Evolutionary conservation across 768 basidiomycete species (phyloP), one percentile per base, ranked within the genome.

Genomic region (Pleurotus platypus): DNA sequence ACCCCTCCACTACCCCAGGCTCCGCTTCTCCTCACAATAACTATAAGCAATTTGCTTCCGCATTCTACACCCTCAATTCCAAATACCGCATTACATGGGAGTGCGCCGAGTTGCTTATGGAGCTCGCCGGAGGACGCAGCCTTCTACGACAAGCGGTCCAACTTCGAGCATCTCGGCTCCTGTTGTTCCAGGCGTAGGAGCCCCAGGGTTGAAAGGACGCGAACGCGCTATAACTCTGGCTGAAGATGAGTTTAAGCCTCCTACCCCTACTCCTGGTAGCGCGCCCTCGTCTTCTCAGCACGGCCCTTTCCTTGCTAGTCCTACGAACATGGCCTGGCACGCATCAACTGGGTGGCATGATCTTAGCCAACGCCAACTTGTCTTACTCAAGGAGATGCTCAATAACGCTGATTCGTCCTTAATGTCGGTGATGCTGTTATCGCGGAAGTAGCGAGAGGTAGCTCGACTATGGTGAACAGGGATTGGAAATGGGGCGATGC

Each of bases 31-130:
- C 62, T 48, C 71, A 72, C 47, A 51, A 68, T 2, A 75, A 76
- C 3, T 80, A 83, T 65, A 84, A 82, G 57, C 82, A 85, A 37
- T 72, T 89, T 42, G 76, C 82, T 0, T 70, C 82, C 0, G 72
- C 79, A 3, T 84, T 88, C 57, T 80, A 83, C 54, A 76, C 78
- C 11, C 82, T 94, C 63, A 88, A 87, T 48, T 77, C 81, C 18
- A 88, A 84, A 64, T 96, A 93, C 65, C 80, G 79, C n/a, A 82
- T 93, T 45, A 86, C 90, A 30, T 93, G 92, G 91, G 92, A 94
- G 62, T 93, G 92, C 64, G 93, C 93, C 0, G 90, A 90, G 64
- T 72, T 96, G 20, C 78, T 96, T 39, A 87, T 95, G 50, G 91
- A 94, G 66, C 78, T 96, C 1, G 91, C 89, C 0, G 84, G 88